These are phyloP conservation scores for Kwoniella mangroviensis DNA, from an alignment of 768 basidiomycete species.

Conservation along the genomic window DNA sequence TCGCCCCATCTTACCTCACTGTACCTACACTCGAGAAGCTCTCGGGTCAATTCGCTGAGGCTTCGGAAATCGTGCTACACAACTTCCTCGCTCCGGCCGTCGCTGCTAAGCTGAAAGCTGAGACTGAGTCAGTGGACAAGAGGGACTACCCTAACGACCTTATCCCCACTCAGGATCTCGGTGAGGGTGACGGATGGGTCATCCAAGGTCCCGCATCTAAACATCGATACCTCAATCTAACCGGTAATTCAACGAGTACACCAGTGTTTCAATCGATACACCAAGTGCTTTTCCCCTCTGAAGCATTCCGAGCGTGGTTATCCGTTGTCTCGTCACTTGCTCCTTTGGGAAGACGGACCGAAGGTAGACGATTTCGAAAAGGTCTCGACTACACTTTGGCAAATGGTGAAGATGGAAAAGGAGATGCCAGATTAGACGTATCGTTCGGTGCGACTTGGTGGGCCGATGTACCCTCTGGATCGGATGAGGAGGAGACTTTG, in stretches of 20 bases:
- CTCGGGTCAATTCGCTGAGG: slow-evolving; percentile 76
- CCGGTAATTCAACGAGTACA: slow-evolving; percentile 60
- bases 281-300: slow-evolving; percentile 74
- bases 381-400: slow-evolving; percentile 95
- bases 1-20: slow-evolving; percentile 90
- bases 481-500: slow-evolving; percentile 52
- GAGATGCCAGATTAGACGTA: slow-evolving; percentile 80
- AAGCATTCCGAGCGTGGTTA: slow-evolving; percentile 91
- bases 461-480: slow-evolving; percentile 48
- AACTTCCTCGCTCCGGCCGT: slow-evolving; percentile 77
- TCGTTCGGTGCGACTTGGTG: slow-evolving; percentile 82
- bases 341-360: slow-evolving; percentile 72
- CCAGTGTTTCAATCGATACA: slow-evolving; percentile 70
- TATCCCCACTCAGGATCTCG: slow-evolving; percentile 73
- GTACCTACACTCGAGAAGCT: slow-evolving; percentile 78
- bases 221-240: slow-evolving; percentile 83
- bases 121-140: slow-evolving; percentile 69
- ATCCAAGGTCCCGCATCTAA: slow-evolving; percentile 89
- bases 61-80: slow-evolving; percentile 86
- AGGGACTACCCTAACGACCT: slow-evolving; percentile 61
- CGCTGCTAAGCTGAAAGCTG: slow-evolving; percentile 69
- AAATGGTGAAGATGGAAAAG: slow-evolving; percentile 61
- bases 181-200: slow-evolving; percentile 67
- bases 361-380: slow-evolving; percentile 85
- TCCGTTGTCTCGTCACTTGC: slow-evolving; percentile 72